phyloP scores from a whole-genome alignment of 441 rosid genomes.

The Mallotus japonicus region DNA sequence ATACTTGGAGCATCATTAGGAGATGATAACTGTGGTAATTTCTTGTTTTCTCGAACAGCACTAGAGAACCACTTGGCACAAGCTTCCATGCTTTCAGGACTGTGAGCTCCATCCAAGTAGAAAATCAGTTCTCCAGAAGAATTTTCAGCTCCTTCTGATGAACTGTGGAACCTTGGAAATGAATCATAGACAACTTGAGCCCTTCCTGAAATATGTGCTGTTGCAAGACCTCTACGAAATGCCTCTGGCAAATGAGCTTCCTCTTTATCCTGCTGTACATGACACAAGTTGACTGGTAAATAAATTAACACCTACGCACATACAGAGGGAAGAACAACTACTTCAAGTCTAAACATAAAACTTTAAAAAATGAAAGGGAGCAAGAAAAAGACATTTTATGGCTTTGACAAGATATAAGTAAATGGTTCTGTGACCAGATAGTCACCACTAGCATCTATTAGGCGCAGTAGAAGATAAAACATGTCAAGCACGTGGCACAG shows the following conservation, averaged over 20 bases:
- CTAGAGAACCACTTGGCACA: conserved; percentile 91
- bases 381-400: background rate
- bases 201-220: conserved; percentile 73
- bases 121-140: conserved; percentile 64
- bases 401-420: background rate
- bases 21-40: conserved; percentile 23
- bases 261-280: conserved; percentile 36
- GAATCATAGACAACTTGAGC: conserved; percentile 68
- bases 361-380: background rate
- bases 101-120: conserved; percentile 96
- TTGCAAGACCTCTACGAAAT: conserved; percentile 77
- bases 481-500: background rate
- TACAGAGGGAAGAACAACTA: background rate
- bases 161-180: conserved; percentile 32
- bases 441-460: background rate
- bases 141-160: conserved; percentile 32
- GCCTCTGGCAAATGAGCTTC: conserved; percentile 50
- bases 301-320: conserved; percentile 2
- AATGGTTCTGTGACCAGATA: background rate
- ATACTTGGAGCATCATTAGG: conserved; percentile 19
- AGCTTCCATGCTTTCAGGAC: conserved; percentile 94
- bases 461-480: background rate
- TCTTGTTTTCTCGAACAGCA: conserved; percentile 42
- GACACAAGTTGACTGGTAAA: conserved; percentile 17
- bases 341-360: background rate